A percentile compares a stretch with the other conserved stretches of the same genome.
Conservation (phyloP, 2,329 filamentous ascomycete species). For the Phyllosticta citrichinensis region DNA sequence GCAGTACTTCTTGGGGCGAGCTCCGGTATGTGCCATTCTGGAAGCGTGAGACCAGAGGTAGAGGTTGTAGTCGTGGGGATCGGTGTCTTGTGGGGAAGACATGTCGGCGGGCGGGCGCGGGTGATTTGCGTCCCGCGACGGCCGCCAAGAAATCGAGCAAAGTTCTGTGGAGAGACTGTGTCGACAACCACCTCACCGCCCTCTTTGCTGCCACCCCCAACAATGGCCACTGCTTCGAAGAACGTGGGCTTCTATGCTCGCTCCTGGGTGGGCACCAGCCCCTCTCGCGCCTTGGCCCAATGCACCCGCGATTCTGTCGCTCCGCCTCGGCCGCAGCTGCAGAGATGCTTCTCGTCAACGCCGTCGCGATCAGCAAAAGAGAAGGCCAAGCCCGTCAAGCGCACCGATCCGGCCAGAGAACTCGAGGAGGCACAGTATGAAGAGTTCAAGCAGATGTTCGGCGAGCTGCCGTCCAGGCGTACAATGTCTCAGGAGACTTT, state of each 20-base stretch:
- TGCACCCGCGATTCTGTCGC: not conserved
- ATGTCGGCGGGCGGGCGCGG: not conserved
- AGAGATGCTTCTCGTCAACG: constrained; percentile 5
- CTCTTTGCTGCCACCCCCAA: not conserved
- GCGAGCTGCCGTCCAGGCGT: constrained; percentile 1
- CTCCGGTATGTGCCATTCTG: not conserved
- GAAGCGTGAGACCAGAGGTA: not conserved
- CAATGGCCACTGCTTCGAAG: constrained; percentile 10
- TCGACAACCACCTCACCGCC: constrained; percentile 2
- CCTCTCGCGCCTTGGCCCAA: not conserved
- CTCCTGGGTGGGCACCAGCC: not conserved
- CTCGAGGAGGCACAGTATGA: constrained; percentile 1
- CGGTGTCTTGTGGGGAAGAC: not conserved
- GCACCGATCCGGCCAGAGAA: not conserved
- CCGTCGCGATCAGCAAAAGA: constrained; percentile 4
- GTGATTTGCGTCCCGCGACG: not conserved
- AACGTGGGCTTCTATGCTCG: constrained; percentile 8
- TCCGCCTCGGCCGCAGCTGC: constrained; percentile 2
- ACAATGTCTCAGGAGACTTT: not conserved
- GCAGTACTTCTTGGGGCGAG: constrained; percentile 40
- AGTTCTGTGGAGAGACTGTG: constrained; percentile 3
- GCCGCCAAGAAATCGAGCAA: constrained; percentile 6
- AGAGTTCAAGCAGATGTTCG: constrained; percentile 5
- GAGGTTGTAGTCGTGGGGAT: not conserved
- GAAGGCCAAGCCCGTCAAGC: not conserved